A percentile compares a stretch with the other conserved stretches of the same genome.
These are phyloP conservation scores for Syzygium aqueum DNA, from an alignment of 345 rosid genomes.

Conservation along the genomic window DNA sequence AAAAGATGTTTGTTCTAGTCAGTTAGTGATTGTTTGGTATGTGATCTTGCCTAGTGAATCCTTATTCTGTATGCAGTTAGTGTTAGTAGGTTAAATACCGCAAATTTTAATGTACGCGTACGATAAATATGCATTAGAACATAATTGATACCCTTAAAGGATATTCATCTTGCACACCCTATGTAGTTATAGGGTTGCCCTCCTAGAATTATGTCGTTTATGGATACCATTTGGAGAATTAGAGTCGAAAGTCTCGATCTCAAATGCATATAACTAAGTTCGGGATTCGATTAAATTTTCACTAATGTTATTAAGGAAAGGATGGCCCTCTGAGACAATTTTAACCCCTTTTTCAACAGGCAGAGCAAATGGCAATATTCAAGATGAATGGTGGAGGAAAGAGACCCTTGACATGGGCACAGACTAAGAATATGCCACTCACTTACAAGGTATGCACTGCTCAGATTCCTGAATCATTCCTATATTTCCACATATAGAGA, in stretches of 20 bases:
- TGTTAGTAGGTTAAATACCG: background rate
- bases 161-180: background rate
- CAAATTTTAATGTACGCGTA: background rate
- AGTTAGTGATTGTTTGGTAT: background rate
- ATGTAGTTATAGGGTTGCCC: background rate
- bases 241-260: background rate
- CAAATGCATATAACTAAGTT: background rate
- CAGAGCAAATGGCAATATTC: conserved; percentile 49
- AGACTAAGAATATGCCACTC: conserved; percentile 68
- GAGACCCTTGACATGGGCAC: conserved; percentile 62
- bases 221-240: background rate
- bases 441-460: conserved; percentile 44
- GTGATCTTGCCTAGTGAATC: background rate
- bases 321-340: background rate
- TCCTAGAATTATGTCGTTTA: background rate
- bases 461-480: background rate
- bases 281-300: background rate
- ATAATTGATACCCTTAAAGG: background rate
- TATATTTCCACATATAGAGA: background rate
- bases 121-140: background rate
- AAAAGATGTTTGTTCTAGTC: background rate
- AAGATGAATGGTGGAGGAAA: conserved; percentile 42
- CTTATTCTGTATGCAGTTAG: background rate
- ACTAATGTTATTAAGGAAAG: background rate
- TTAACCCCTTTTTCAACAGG: conserved; percentile 21